Evolutionary conservation across 768 basidiomycete genomes (phyloP), one percentile per base, ranked within the genome.

Genomic region (Coprinopsis cinerea): DNA sequence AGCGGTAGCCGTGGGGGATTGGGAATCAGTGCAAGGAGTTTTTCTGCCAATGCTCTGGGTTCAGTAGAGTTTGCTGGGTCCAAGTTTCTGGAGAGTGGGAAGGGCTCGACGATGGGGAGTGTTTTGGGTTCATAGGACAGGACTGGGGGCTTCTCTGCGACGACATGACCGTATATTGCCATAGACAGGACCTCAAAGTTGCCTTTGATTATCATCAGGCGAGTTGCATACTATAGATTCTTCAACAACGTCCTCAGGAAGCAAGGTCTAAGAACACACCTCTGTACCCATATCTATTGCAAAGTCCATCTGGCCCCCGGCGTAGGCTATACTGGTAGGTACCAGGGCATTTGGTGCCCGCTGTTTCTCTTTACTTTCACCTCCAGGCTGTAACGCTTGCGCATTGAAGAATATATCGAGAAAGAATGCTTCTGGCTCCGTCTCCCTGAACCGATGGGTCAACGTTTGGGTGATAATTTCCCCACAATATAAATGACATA

Each of bases 201-300:
- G n/a, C 88, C 89, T 58, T 82, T 83, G 53, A 92, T 73, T 50
- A 91, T 85, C 76, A 92, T 82, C 25, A 91, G 70, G 37, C 88
- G 82, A 18, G 88, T 88, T 2, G 82, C 78, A 61, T 77, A 81
- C 84, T 88, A 60, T 15, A 30, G 14, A 37, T 10, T 10, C 15
- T 32, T 40, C 14, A 23, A 22, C 34, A 11, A 13, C n/a, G 7
- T 18, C 2, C 13, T 26, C 23, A 28, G 28, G 23, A 30, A 44
- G n/a, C n/a, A 42, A 11, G 17, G 7, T 40, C 7, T 23, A 4
- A 47, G 18, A 36, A 68, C 77, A 48, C 57, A 81, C 89, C 65
- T 89, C 84, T 7, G 62, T 42, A 30, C 82, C 82, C 83, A 89
- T 83, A 52, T 85, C 77, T 14, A 91, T 77, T 3, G 63, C 55